Base-by-base conservation (phyloP, 148 eudicot species). In the Fallopia convolvulus region DNA sequence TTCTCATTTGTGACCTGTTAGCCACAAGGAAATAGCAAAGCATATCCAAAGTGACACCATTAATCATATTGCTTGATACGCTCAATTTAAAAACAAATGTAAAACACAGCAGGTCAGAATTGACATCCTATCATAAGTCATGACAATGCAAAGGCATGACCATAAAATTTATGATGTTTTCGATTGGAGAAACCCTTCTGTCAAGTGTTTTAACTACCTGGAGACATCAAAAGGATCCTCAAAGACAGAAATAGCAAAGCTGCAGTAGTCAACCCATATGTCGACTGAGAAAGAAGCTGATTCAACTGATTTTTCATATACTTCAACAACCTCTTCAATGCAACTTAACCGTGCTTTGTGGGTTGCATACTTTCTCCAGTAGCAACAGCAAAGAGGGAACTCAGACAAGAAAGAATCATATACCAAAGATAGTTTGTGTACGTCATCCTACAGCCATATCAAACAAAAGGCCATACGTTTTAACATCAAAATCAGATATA, bases 241-340 rank as follows among this genome's bases (percentile, higher is more conserved):
- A 85, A 87, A 89, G 72, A 82, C 85, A 53, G 83, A 77, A 61
- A 87, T 70, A 68, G 86, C 71, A 79, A 92, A 94, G 85, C 83
- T 87, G 81, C 94, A 92, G 88, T 94, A 94, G 30, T 87, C 91
- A 81, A 85, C 90, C 98, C 98, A 94, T 76, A 92, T 75, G 80
- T 88, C 88, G 75, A 94, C 89, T 49, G 93, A 87, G 74, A 81
- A 89, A 58, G 87, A 85, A 75, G 84, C 88, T 8, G 88, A 75
- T 48, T 76, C 84, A 79, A 87, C 89, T 53, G 91, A 92, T 55
- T 82, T 87, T 81, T 94, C 95, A 80, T 82, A 94, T 30, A 86
- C 77, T 75, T 87, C 83, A 88, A 89, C 85, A 79, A 80, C 90
- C 80, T 86, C 78, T 68, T 80, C 89, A 78, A 83, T 81, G 58